Base-by-base conservation (phyloP, 1,284 basidiomycete species). In the Clitocybe nebularis region DNA sequence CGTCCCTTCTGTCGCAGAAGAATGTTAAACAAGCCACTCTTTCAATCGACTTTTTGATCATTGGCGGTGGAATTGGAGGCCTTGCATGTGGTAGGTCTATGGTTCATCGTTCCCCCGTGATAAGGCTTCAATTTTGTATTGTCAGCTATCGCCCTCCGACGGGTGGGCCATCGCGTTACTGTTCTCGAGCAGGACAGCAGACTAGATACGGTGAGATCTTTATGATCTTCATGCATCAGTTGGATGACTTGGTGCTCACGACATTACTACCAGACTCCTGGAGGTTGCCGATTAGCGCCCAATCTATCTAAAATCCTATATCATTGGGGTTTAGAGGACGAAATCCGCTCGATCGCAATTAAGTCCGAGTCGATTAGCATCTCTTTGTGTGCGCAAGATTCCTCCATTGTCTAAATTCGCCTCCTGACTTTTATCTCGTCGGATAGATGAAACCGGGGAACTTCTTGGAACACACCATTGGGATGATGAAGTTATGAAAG, bases 251-350 rank as follows among this genome's bases (percentile, higher is more conserved):
- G 10, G 7, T 32, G 7, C 4, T 4, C 4, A 19, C 16, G 16
- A 32, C 22, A 30, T 36, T 13, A n/a, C n/a, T n/a, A n/a, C n/a
- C 33, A 50, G 54, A 36, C 49, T n/a, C 53, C 55, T 25, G 68
- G 72, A 41, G 75, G 74, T 19, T 60, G 71, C 43, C 67, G 76
- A 9, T 58, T 79, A 42, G 67, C 77, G 28, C 78, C 78, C 2
- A 81, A 81, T 43, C 57, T 74, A 26, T 69, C 76, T 2, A 80
- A 80, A 48, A 69, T 81, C 8, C 58, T 80, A 16, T 69, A 69
- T 42, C 66, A 72, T 35, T 82, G 79, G 80, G 78, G 78, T 1
- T 55, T 81, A 2, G 41, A 42, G 39, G 39, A 48, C 6, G 46
- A 50, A 24, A 23, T 79, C 5, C 46, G 48, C 19, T 39, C 55